Evolutionary conservation across 2,329 filamentous ascomycete species (phyloP), one percentile per base, ranked within the genome.

Genomic region (Sarocladium brachiariae): DNA sequence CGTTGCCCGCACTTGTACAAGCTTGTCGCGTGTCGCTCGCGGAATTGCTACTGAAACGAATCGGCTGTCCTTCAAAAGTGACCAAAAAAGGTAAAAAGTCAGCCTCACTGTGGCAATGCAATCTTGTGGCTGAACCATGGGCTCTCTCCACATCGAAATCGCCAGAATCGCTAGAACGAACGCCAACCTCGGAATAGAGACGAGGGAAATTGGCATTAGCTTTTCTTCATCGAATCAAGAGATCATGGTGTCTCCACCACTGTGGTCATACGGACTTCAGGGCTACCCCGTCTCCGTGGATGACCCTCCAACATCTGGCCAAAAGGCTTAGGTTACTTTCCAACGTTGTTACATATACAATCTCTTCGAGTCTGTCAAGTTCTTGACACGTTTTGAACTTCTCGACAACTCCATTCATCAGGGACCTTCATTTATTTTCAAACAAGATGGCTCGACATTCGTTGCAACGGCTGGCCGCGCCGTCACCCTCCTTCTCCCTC

Each of bases 381-480:
- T 30, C 27, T 30, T 30, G 27, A 30, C 27, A 30, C 27, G n/a
- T n/a, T n/a, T n/a, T n/a, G n/a, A n/a, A n/a, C n/a, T n/a, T n/a
- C n/a, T n/a, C n/a, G n/a, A n/a, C n/a, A n/a, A n/a, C n/a, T n/a
- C n/a, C n/a, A n/a, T n/a, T n/a, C n/a, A n/a, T n/a, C n/a, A n/a
- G n/a, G n/a, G n/a, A n/a, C n/a, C n/a, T n/a, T n/a, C n/a, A n/a
- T n/a, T n/a, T n/a, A n/a, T n/a, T n/a, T n/a, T n/a, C n/a, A n/a
- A n/a, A n/a, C n/a, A n/a, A n/a, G 34, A 75, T 75, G 72, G 59
- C 67, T 35, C 58, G 55, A 49, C 84, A 89, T 67, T 80, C 77
- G 38, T 73, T 87, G 4, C 86, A 89, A 65, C 74, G 83, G 34
- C 68, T 88, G 18, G 61, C 74, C 2, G 83, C 85, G 53, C 86